Percentiles rank a stretch among this genome's conserved stretches.
These are phyloP conservation scores for Parathielavia appendiculata DNA, from an alignment of 495 filamentous ascomycete species.

Conservation along the genomic window DNA sequence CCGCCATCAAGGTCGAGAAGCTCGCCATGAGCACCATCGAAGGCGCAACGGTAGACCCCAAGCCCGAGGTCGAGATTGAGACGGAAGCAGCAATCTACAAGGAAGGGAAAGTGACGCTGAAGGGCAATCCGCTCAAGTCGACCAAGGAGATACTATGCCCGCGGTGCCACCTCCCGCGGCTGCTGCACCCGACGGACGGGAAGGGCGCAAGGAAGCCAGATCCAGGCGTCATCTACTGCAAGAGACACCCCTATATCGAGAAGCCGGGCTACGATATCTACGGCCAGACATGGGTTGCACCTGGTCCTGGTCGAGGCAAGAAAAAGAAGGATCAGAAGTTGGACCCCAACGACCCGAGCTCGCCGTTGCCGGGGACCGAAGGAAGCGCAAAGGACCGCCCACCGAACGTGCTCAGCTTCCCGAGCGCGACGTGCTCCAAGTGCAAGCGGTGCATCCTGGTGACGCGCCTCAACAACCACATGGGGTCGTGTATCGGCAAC, in stretches of 20 bases:
- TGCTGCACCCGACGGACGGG: constrained; percentile 59
- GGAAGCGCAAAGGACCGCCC: constrained; percentile 47
- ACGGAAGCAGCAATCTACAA: constrained; percentile 69
- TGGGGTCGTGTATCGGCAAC: constrained; percentile 76
- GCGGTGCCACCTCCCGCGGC: constrained; percentile 58
- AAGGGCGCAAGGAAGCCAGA: constrained; percentile 56
- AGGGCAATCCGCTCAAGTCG: constrained; percentile 70
- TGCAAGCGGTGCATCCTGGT: constrained; percentile 52
- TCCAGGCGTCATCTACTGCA: constrained; percentile 65
- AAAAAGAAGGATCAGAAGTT: constrained; percentile 59
- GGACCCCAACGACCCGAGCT: constrained; percentile 37
- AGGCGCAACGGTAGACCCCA: constrained; percentile 36
- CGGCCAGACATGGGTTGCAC: constrained; percentile 62
- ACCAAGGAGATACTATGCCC: constrained; percentile 65
- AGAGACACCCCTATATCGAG: constrained; percentile 65
- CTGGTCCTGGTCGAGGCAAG: constrained; percentile 51
- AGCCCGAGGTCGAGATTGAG: constrained; percentile 53
- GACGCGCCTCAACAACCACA: constrained; percentile 62
- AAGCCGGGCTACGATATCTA: constrained; percentile 76
- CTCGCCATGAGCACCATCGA: constrained; percentile 53
- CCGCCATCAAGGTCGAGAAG: constrained; percentile 66
- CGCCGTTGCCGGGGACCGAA: constrained; percentile 46
- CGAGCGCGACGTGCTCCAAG: constrained; percentile 52
- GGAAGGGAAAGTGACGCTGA: constrained; percentile 63
- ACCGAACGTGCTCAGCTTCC: constrained; percentile 56